Evolutionary conservation across 2,329 filamentous ascomycete genomes (phyloP).

Genomic region (Acrocalymma vagum): DNA sequence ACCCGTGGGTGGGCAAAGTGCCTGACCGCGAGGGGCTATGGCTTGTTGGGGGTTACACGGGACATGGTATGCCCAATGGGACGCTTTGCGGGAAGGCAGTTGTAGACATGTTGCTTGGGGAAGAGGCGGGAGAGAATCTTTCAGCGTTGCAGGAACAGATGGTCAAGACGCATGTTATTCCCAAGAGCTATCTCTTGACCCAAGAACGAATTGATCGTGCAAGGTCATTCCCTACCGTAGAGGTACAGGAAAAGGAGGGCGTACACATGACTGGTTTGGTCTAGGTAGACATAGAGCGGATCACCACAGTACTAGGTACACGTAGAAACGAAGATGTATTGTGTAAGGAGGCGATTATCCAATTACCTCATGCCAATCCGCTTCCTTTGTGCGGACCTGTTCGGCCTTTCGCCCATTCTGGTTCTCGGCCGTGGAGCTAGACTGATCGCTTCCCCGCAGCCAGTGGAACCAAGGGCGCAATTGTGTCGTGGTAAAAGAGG

Average conservation of each 20-base stretch:
- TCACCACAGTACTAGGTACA: too few species aligned
- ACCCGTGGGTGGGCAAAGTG: slow-evolving; percentile 77
- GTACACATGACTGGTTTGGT: slow-evolving; percentile 36
- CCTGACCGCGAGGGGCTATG: slow-evolving; percentile 67
- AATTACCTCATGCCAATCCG: too few species aligned
- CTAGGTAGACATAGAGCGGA: slow-evolving; percentile 10
- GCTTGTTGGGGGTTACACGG: slow-evolving; percentile 73
- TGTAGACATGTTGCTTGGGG: slow-evolving; percentile 65
- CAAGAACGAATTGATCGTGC: slow-evolving; percentile 44
- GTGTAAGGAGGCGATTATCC: too few species aligned
- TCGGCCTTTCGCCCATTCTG: too few species aligned
- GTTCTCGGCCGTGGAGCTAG: too few species aligned
- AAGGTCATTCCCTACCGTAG: slow-evolving; percentile 41
- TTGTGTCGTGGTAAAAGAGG: too few species aligned
- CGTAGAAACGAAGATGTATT: too few species aligned
- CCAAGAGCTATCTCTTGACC: slow-evolving; percentile 47
- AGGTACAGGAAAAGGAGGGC: slow-evolving; percentile 39
- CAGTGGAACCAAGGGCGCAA: too few species aligned
- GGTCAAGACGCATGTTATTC: slow-evolving; percentile 44
- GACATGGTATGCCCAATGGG: slow-evolving; percentile 79
- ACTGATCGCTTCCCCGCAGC: too few species aligned
- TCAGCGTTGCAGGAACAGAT: slow-evolving; percentile 34
- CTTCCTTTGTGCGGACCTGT: too few species aligned
- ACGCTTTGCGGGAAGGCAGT: slow-evolving; percentile 71
- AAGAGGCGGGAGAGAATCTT: slow-evolving; percentile 44